phyloP scores from a whole-genome alignment of 176 grass and related monocot species.

The Canna indica region DNA sequence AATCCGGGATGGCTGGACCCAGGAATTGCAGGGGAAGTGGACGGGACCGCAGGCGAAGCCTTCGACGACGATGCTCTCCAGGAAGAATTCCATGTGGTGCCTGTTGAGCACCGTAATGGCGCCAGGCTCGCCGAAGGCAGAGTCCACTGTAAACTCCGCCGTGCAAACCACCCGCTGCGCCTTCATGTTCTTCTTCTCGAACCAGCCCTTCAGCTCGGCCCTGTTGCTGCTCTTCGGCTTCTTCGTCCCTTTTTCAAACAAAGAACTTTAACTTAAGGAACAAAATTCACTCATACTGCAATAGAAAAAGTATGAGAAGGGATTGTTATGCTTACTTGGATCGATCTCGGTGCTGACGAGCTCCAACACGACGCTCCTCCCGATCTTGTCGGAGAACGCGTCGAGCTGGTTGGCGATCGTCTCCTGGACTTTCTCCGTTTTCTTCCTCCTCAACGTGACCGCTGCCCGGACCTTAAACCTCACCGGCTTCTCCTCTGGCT shows the following conservation, averaged over 20 bases:
- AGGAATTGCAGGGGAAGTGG: slow-evolving; percentile 78
- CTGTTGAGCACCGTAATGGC: slow-evolving; percentile 69
- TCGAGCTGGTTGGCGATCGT: slow-evolving; percentile 49
- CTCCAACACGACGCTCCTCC: slow-evolving; percentile 50
- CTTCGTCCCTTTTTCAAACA: slow-evolving; percentile 27
- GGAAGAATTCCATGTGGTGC: slow-evolving; percentile 66
- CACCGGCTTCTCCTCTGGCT: slow-evolving; percentile 29
- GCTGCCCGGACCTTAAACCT: slow-evolving; percentile 55
- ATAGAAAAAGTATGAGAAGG: neutral
- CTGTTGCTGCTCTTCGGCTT: slow-evolving; percentile 43
- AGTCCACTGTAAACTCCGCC: slow-evolving; percentile 71
- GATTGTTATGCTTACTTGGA: slow-evolving; percentile 30
- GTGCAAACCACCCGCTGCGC: slow-evolving; percentile 66
- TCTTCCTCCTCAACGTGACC: slow-evolving; percentile 61
- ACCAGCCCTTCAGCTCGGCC: slow-evolving; percentile 55
- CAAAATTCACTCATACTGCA: neutral
- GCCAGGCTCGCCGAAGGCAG: slow-evolving; percentile 63
- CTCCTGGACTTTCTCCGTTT: slow-evolving; percentile 42
- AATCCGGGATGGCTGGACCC: slow-evolving; percentile 52
- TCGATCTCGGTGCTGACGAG: slow-evolving; percentile 80
- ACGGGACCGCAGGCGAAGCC: slow-evolving; percentile 48
- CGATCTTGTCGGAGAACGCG: slow-evolving; percentile 52
- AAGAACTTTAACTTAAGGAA: neutral
- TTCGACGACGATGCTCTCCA: slow-evolving; percentile 77
- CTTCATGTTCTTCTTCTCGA: slow-evolving; percentile 76